A percentile compares a stretch with the other conserved stretches of the same genome.
These are phyloP conservation scores for Chenopodium berlandieri DNA, from an alignment of 148 eudicot species.

Conservation along the genomic window DNA sequence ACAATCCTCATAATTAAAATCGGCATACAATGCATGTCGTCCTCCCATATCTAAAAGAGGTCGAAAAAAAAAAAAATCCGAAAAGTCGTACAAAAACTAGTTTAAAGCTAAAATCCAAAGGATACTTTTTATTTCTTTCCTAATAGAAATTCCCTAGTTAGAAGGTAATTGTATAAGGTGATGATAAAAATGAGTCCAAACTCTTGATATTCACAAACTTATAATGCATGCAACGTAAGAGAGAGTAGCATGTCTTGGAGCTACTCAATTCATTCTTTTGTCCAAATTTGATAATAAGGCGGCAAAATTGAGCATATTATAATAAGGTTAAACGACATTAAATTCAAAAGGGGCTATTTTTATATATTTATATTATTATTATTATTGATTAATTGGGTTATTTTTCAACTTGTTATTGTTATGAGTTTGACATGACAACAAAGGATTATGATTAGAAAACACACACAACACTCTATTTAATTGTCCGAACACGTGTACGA, in stretches of 20 bases:
- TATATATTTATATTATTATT: too few relatives aligned
- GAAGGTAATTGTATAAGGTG: constrained; percentile 14
- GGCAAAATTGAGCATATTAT: constrained; percentile 6
- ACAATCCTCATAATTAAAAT: constrained; percentile 24
- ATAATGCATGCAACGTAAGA: constrained; percentile 6
- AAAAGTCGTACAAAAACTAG: constrained; percentile 1
- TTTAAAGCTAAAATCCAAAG: constrained; percentile 19
- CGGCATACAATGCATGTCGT: background rate
- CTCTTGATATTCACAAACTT: background rate
- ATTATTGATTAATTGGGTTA: background rate
- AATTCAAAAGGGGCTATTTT: constrained; percentile 20
- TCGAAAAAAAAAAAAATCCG: background rate
- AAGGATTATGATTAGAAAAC: constrained; percentile 3
- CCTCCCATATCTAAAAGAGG: background rate
- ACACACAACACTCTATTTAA: constrained; percentile 8
- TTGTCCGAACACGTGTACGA: constrained; percentile 32
- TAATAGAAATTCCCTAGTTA: constrained; percentile 18
- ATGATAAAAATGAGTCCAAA: background rate
- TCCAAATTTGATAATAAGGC: constrained; percentile 25
- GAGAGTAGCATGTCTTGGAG: constrained; percentile 12
- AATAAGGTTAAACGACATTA: constrained; percentile 23
- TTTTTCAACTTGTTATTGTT: background rate
- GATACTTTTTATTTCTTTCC: background rate
- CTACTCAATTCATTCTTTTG: constrained; percentile 9
- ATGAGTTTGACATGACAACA: constrained; percentile 20